A percentile compares a stretch with the other conserved stretches of the same genome.
Evolutionary conservation across 2,329 filamentous ascomycete species (phyloP).

Genomic region (Cladosporium sp.): DNA sequence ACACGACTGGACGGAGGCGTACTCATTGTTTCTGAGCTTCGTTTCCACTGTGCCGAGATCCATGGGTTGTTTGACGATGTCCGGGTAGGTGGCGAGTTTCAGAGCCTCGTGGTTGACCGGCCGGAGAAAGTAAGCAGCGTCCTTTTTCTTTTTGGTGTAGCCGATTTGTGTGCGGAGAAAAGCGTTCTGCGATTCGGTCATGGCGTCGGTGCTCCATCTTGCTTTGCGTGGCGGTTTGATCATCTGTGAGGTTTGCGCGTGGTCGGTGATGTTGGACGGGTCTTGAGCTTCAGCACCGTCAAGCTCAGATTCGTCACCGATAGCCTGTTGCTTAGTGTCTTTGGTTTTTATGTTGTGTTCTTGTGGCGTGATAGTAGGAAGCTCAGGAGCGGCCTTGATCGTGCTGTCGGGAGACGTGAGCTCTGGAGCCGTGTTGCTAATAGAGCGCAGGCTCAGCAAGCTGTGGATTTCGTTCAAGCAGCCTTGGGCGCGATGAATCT

Average conservation of each 20-base stretch:
- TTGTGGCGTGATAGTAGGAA: neutral
- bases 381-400: neutral
- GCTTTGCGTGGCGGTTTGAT: neutral
- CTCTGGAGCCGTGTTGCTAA: neutral
- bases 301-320: neutral
- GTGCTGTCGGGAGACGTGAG: neutral
- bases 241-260: neutral
- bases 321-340: neutral
- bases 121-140: constrained; percentile 71
- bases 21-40: constrained; percentile 70
- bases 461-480: neutral
- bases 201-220: constrained; percentile 42
- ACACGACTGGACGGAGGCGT: constrained; percentile 69
- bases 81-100: constrained; percentile 49
- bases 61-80: neutral
- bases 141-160: constrained; percentile 82
- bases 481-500: neutral
- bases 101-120: constrained; percentile 78
- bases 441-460: neutral
- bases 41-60: constrained; percentile 53
- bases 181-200: constrained; percentile 61
- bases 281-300: neutral
- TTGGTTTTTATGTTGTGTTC: neutral
- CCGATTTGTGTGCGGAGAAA: constrained; percentile 67
- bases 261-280: neutral